Conservation (phyloP, 2,329 filamentous ascomycete genomes). For the Colletotrichum camelliae region DNA sequence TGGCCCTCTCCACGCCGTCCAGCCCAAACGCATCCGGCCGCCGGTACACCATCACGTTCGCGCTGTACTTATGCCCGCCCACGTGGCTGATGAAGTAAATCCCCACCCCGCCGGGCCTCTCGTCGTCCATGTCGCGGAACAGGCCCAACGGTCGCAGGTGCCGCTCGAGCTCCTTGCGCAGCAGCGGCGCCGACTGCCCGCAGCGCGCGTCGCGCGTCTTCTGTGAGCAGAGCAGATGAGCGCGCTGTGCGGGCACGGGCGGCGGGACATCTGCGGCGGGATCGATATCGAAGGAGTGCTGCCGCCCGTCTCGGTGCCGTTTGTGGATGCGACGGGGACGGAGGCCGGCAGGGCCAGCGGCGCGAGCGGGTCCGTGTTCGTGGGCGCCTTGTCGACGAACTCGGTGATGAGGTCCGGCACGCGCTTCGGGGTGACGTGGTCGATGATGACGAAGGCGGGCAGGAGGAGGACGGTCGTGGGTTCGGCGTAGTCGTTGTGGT, state of each 20-base stretch:
- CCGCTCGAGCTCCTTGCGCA: slow-evolving; percentile 88
- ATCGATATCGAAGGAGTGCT: slow-evolving; percentile 26
- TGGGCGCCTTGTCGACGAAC: slow-evolving; percentile 75
- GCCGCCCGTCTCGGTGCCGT: slow-evolving; percentile 6
- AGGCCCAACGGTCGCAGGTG: slow-evolving; percentile 85
- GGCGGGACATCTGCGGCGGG: slow-evolving; percentile 43
- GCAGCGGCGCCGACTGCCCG: slow-evolving; percentile 88
- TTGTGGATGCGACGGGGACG: slow-evolving; percentile 31
- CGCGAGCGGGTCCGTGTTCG: slow-evolving; percentile 69
- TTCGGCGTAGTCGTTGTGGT: slow-evolving; percentile 65
- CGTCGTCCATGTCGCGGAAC: slow-evolving; percentile 86
- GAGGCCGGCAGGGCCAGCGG: slow-evolving; percentile 42
- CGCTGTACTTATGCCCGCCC: slow-evolving; percentile 94
- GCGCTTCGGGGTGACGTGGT: slow-evolving; percentile 79
- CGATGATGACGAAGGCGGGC: slow-evolving; percentile 82
- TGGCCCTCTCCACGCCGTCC: slow-evolving; percentile 47
- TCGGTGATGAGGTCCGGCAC: slow-evolving; percentile 74
- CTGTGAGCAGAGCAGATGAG: slow-evolving; percentile 95
- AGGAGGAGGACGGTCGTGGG: slow-evolving; percentile 85
- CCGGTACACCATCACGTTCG: slow-evolving; percentile 93
- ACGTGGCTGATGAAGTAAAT: slow-evolving; percentile 98
- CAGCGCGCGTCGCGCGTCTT: slow-evolving; percentile 93
- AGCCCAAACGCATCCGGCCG: slow-evolving; percentile 62
- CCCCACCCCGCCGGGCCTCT: slow-evolving; percentile 87
- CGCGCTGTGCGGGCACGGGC: slow-evolving; percentile 80